Conservation (phyloP, 73 alveolate genomes). For the Paraurostyla sp. region DNA sequence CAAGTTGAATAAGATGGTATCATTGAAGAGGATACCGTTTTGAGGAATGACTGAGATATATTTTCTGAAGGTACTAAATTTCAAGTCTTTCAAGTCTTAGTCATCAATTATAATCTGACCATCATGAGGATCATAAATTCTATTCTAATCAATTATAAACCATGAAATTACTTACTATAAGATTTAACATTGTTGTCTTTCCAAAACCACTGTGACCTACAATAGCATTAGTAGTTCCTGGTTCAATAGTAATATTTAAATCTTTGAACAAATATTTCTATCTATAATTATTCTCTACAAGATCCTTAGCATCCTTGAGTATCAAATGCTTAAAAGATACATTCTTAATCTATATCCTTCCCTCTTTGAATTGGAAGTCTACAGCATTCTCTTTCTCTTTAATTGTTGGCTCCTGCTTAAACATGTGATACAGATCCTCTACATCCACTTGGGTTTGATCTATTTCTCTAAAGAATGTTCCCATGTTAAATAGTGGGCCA, state of each 20-base stretch:
- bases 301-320: too few relatives aligned
- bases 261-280: constrained; percentile 62
- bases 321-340: constrained; percentile 64
- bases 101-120: constrained; percentile 83
- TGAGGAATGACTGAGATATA: constrained; percentile 84
- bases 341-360: constrained; percentile 75
- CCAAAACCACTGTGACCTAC: constrained; percentile 93
- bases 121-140: constrained; percentile 72
- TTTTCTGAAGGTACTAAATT: constrained; percentile 77
- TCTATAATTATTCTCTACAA: too few relatives aligned
- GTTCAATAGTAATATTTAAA: constrained; percentile 68
- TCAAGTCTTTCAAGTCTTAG: constrained; percentile 78
- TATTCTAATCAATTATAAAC: neutral
- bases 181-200: constrained; percentile 84
- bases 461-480: constrained; percentile 86
- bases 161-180: constrained; percentile 32
- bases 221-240: constrained; percentile 84
- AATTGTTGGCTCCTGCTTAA: constrained; percentile 72
- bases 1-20: constrained; percentile 82
- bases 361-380: constrained; percentile 76
- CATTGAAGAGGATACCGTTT: constrained; percentile 88
- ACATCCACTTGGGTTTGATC: constrained; percentile 86
- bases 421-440: constrained; percentile 79
- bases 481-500: constrained; percentile 85
- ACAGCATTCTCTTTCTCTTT: constrained; percentile 80